phyloP scores from a whole-genome alignment of 2,329 filamentous ascomycete species.

The Apiospora pterosperma region DNA sequence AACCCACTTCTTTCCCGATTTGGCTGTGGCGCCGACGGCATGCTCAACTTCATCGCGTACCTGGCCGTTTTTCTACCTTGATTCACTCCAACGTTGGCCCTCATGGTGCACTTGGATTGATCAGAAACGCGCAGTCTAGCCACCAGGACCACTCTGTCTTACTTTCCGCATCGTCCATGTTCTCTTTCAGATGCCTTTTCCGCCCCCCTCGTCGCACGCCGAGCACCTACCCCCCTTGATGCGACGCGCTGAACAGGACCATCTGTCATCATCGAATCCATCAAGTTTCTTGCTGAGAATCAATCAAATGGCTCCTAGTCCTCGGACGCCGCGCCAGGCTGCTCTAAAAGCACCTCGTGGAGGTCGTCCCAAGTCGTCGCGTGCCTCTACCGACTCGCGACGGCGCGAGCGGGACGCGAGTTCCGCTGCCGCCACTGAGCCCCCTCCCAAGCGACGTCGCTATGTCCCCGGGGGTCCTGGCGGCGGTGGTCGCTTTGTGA shows the following conservation, averaged over 20 bases:
- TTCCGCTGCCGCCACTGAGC: slow-evolving; percentile 46
- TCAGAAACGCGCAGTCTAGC: neutral
- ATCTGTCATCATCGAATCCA: slow-evolving; percentile 14
- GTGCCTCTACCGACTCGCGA: slow-evolving; percentile 12
- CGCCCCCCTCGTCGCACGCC: slow-evolving; percentile 21
- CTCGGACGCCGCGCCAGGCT: slow-evolving; percentile 26
- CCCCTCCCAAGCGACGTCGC: slow-evolving; percentile 66
- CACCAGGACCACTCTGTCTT: neutral
- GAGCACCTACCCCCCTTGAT: slow-evolving; percentile 26
- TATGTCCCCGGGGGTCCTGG: slow-evolving; percentile 87
- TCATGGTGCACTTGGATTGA: neutral
- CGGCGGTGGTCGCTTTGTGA: slow-evolving; percentile 80
- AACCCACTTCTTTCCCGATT: neutral
- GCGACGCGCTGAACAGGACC: slow-evolving; percentile 31
- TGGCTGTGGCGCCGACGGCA: neutral
- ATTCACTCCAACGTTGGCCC: neutral
- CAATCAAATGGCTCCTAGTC: slow-evolving; percentile 26
- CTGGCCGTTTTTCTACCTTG: neutral
- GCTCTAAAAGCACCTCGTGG: slow-evolving; percentile 20
- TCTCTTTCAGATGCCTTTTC: slow-evolving; percentile 29
- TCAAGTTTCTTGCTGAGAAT: slow-evolving; percentile 5
- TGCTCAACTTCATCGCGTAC: slow-evolving; percentile 3
- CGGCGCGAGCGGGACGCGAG: slow-evolving; percentile 32
- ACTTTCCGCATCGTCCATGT: slow-evolving; percentile 2
- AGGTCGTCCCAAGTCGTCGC: slow-evolving; percentile 13